Base-by-base conservation (phyloP, 2,329 filamentous ascomycete species). In the Monosporascus cannonballus region DNA sequence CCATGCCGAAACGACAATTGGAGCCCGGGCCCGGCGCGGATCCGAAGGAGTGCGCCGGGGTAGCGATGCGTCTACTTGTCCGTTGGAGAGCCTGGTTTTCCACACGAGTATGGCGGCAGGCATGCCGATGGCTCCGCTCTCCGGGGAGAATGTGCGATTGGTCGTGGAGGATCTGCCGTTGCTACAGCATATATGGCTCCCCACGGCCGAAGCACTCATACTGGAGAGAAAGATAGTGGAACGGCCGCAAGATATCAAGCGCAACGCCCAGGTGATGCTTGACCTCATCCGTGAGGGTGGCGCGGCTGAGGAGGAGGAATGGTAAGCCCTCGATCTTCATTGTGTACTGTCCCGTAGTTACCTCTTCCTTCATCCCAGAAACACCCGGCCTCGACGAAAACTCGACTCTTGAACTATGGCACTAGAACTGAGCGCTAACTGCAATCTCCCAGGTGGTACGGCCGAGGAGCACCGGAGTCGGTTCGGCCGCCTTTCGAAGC, bases 261-360 rank as follows among this genome's bases (percentile, higher is more conserved):
- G 83, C 41, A 85, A 85, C 52, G 79, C 78, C 14, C 76, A 82
- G 56, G 78, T 86, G 24, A 76, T 86, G 69, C 68, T 85, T 51
- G 81, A 85, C 54, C 70, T 86, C n/a, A 85, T 86, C 57, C 76
- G 78, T 48, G 82, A 85, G 54, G 79, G 84, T 51, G 80, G 79
- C 18, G 68, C 77, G 20, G 76, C 77, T 20, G 77, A 81, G 51
- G 76, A 83, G 63, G 83, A 86, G 56, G 78, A 84, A 58, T 86
- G 83, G 80, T 46, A 46, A 46, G 42, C n/a, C 22, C n/a, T 24
- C 6, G 17, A 46, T 25, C 15, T 46, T 46, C 38, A 17, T 17
- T 20, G 38, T 34, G 30, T 34, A 14, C 30, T 34, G 30, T 5
- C 4, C 11, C 3, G 11, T 34, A 34, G 30, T 34, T 34, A 5